Evolutionary conservation across 169 alveolate genomes (phyloP).

Genomic region (Eimeria tenella): DNA sequence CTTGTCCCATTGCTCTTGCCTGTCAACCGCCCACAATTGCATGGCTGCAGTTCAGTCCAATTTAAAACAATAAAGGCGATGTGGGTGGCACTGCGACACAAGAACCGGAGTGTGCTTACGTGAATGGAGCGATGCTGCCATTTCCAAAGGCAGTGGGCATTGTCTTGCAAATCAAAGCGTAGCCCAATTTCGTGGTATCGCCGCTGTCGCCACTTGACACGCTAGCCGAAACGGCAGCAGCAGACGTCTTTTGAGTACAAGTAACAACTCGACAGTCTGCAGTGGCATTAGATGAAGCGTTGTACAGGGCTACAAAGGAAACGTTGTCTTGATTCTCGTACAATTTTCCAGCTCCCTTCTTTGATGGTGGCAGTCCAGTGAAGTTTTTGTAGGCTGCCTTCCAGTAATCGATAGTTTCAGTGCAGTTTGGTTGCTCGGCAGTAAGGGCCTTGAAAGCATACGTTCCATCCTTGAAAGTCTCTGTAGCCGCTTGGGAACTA

Average conservation of each 20-base stretch:
- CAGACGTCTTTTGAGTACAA: neutral
- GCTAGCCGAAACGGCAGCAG: too few species aligned
- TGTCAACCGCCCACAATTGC: neutral
- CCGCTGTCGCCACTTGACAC: too few species aligned
- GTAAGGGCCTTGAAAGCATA: neutral
- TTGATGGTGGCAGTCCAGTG: neutral
- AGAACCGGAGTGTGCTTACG: too few species aligned
- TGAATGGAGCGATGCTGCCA: too few species aligned
- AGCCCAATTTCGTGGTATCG: too few species aligned
- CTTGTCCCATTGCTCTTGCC: neutral
- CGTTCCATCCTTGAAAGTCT: neutral
- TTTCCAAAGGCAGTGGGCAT: too few species aligned
- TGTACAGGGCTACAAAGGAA: neutral
- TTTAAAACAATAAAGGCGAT: too few species aligned
- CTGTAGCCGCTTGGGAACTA: too few species aligned
- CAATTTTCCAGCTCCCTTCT: neutral
- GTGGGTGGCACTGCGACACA: too few species aligned
- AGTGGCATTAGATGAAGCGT: neutral
- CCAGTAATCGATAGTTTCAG: neutral
- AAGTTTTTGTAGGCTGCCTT: neutral
- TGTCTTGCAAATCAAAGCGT: too few species aligned
- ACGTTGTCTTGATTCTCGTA: neutral
- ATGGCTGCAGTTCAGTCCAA: too few species aligned
- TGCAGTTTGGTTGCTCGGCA: neutral
- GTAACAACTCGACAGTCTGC: neutral